Base-by-base conservation (phyloP, 2,329 filamentous ascomycete species). In the Neonectria sp. region DNA sequence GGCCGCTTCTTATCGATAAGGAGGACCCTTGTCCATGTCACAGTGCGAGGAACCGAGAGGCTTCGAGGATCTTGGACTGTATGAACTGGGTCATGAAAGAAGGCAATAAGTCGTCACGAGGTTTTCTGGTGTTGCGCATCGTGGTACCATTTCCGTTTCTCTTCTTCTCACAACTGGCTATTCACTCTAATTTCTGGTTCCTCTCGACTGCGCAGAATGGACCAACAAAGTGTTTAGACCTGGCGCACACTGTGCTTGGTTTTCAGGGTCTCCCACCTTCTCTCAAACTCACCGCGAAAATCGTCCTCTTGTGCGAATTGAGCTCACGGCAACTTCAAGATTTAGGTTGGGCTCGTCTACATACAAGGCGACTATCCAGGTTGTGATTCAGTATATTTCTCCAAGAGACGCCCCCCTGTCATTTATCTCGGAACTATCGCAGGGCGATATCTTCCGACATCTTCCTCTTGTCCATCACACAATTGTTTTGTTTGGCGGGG, bases 1-100 rank as follows among this genome's bases (percentile, higher is more conserved):
- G 65, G 53, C 13, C 55, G 65, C 37, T 58, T 27, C 71, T 77
- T 78, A 81, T 81, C 79, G 79, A 81, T 81, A 81, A 80, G 66
- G 33, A 80, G 66, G 33, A 29, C 37, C 51, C 58, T 37, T 59
- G 17, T 31, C 21, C 13, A 46, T 29, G 15, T 37, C 17, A 75
- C 71, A 73, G 73, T 76, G 68, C 31, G 43, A 63, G 51, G 11
- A 33, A 27, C 40, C 13, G 9, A 9, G 43, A 7, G 21, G 12
- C n/a, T 11, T 11, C 21, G n/a, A 29, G n/a, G 27, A 17, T 66
- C 17, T 48, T 6, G 29, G 62, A 52, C 49, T 60, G 25, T 55
- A 57, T 33, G 9, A 6, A n/a, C 11, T 37, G 45, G 35, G 27
- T 43, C 5, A 63, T 25, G 37, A 37, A 51, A 53, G 25, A 12